Conservation (phyloP, 441 rosid species). For the Raphanus hybrid region DNA sequence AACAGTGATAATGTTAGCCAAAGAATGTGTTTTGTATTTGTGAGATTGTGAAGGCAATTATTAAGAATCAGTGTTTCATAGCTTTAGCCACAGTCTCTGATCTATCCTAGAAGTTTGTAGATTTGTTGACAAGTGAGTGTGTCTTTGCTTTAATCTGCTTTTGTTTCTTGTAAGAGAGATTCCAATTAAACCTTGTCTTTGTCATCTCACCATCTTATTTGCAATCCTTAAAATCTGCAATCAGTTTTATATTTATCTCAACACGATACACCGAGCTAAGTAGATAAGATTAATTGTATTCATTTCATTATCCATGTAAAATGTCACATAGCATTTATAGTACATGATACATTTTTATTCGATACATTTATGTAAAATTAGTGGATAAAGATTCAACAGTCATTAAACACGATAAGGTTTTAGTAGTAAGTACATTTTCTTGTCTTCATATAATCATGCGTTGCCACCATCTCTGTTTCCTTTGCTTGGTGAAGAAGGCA, state of each 20-base stretch:
- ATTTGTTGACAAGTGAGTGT: constrained; percentile 24
- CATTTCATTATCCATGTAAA: constrained; percentile 59
- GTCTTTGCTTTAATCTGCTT: constrained; percentile 14
- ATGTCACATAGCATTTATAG: constrained; percentile 48
- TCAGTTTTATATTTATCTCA: no score
- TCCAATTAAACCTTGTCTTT: not conserved
- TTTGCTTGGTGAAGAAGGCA: constrained; percentile 37
- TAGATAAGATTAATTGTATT: constrained; percentile 58
- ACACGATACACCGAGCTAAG: constrained; percentile 32
- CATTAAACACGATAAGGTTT: constrained; percentile 11
- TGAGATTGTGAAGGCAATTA: constrained; percentile 26
- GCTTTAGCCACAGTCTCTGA: constrained; percentile 12
- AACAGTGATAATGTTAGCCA: constrained; percentile 57
- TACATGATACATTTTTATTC: constrained; percentile 40
- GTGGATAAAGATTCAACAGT: constrained; percentile 14
- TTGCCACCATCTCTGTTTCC: constrained; percentile 42
- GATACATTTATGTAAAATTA: constrained; percentile 30
- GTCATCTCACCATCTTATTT: constrained; percentile 4
- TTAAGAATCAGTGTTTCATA: not conserved
- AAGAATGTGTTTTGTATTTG: not conserved
- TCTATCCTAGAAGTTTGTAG: constrained; percentile 24
- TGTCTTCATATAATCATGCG: constrained; percentile 7
- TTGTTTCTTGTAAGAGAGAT: not conserved
- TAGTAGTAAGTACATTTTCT: not conserved
- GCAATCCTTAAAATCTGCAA: not conserved